Evolutionary conservation across 1,284 basidiomycete species (phyloP).

Genomic region (Sporisorium sorghi): DNA sequence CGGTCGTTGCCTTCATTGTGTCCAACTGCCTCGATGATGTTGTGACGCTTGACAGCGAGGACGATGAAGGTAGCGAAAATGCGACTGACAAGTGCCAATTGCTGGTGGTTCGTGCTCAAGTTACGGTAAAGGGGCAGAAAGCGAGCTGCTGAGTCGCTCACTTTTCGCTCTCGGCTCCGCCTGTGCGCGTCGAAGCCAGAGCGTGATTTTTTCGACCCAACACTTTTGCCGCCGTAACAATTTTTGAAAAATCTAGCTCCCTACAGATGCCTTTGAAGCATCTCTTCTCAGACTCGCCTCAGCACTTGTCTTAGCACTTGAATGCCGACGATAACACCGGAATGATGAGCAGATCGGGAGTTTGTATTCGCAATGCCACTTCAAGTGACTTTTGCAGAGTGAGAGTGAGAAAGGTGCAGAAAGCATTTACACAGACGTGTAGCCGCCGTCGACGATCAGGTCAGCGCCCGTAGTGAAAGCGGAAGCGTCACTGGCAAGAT

Average conservation of each 20-base stretch:
- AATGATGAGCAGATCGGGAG: too few species aligned
- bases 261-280: not conserved
- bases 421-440: slow-evolving; percentile 67
- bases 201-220: not conserved
- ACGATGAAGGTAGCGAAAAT: not conserved
- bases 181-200: not conserved
- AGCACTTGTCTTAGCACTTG: too few species aligned
- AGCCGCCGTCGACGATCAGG: slow-evolving; percentile 86
- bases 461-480: slow-evolving; percentile 87
- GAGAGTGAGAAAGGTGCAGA: not conserved
- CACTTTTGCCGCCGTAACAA: slow-evolving; percentile 3
- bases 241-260: not conserved
- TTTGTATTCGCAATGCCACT: not conserved
- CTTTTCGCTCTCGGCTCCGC: slow-evolving; percentile 29
- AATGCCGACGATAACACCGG: not conserved
- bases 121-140: too few species aligned
- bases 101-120: slow-evolving; percentile 34
- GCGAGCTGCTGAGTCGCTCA: slow-evolving; percentile 15
- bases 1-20: slow-evolving; percentile 31
- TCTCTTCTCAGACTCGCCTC: not conserved
- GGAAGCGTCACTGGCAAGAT: slow-evolving; percentile 84
- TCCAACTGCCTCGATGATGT: not conserved
- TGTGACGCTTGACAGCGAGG: not conserved
- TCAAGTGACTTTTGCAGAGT: not conserved
- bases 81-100: not conserved